phyloP scores from a whole-genome alignment of 805 yeast species.

The Pichia manshurica region DNA sequence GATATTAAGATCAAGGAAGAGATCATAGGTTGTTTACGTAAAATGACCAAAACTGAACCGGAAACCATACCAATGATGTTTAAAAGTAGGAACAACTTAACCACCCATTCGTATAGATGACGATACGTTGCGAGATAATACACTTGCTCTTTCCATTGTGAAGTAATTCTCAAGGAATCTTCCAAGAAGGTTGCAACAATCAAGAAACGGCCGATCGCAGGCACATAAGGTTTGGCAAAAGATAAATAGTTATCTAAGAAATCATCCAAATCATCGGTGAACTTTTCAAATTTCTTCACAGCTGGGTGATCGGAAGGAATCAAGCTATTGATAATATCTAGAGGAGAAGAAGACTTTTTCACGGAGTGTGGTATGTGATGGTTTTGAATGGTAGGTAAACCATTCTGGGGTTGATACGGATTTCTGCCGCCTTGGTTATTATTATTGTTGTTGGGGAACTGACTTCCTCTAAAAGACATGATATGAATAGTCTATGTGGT shows the following conservation, averaged over 20 bases:
- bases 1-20: constrained; percentile 65
- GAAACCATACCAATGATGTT: constrained; percentile 66
- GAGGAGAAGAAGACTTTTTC: constrained; percentile 9
- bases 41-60: constrained; percentile 67
- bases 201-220: constrained; percentile 80
- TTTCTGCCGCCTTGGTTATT: constrained; percentile 2
- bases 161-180: constrained; percentile 73
- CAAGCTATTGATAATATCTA: constrained; percentile 25
- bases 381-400: neutral
- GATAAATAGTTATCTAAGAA: constrained; percentile 44
- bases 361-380: constrained; percentile 10
- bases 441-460: constrained; percentile 20
- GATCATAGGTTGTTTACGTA: constrained; percentile 59
- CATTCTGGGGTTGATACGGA: constrained; percentile 4
- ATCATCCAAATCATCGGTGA: constrained; percentile 51
- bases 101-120: constrained; percentile 71
- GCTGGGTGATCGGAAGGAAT: constrained; percentile 30
- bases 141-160: constrained; percentile 91
- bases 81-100: constrained; percentile 57
- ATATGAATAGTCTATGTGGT: neutral
- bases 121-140: constrained; percentile 76
- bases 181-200: constrained; percentile 93
- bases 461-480: constrained; percentile 32
- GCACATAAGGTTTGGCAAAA: constrained; percentile 67
- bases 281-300: constrained; percentile 40